Conservation (phyloP, 1,139 yeast species). For the Pichia sp. region DNA sequence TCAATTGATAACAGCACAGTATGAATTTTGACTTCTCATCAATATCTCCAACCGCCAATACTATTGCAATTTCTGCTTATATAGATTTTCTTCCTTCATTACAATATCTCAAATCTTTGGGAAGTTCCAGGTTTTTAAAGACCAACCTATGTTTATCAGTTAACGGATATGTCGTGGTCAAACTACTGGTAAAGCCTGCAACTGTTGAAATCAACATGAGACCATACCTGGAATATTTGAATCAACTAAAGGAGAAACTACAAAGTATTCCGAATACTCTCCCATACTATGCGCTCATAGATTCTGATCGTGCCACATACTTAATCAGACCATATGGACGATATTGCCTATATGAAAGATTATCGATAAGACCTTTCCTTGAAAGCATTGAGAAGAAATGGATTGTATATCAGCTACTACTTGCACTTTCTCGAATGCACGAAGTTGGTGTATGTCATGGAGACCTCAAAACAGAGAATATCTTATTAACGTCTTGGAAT, state of each 20-base stretch:
- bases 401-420: slow-evolving; percentile 71
- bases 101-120: slow-evolving; percentile 64
- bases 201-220: slow-evolving; percentile 23
- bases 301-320: slow-evolving; percentile 90
- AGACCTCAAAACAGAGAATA: slow-evolving; percentile 84
- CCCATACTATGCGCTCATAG: slow-evolving; percentile 68
- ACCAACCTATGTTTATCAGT: slow-evolving; percentile 71
- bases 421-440: slow-evolving; percentile 59
- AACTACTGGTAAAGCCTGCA: slow-evolving; percentile 70
- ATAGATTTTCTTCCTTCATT: slow-evolving; percentile 61
- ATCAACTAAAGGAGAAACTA: slow-evolving; percentile 35
- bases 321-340: slow-evolving; percentile 73
- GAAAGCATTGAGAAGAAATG: slow-evolving; percentile 78
- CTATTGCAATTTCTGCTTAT: slow-evolving; percentile 87
- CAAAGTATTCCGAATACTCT: slow-evolving; percentile 54
- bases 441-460: slow-evolving; percentile 65
- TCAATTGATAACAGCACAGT: too few relatives aligned
- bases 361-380: slow-evolving; percentile 82
- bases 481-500: slow-evolving; percentile 81
- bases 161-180: slow-evolving; percentile 66
- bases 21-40: slow-evolving; percentile 89
- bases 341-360: slow-evolving; percentile 75
- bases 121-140: slow-evolving; percentile 77
- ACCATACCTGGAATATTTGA: slow-evolving; percentile 33
- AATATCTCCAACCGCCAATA: slow-evolving; percentile 84